phyloP scores from a whole-genome alignment of 257 asterid species.

The Agastache rugosa region DNA sequence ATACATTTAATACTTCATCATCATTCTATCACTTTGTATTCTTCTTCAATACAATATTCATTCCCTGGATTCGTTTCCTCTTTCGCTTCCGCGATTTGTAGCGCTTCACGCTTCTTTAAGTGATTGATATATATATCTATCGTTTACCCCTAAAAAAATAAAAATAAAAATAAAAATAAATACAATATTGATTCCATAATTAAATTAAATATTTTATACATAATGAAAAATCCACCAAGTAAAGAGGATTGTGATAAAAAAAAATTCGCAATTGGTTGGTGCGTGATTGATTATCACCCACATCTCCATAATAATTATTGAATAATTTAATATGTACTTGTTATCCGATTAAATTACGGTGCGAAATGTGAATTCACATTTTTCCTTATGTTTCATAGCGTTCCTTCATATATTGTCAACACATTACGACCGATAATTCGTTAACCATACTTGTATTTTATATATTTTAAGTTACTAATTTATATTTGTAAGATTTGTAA shows the following conservation, averaged over 20 bases:
- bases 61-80: no score
- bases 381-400: neutral
- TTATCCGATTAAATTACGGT: neutral
- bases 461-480: no score
- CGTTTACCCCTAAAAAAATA: no score
- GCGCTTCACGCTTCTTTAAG: no score
- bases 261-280: constrained; percentile 18
- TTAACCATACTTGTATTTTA: no score
- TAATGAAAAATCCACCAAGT: constrained; percentile 15
- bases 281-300: constrained; percentile 25
- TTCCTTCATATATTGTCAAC: no score
- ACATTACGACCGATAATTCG: no score
- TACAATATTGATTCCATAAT: neutral
- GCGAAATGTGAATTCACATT: neutral
- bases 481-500: no score
- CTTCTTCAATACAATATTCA: constrained; percentile 13
- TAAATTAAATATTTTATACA: neutral
- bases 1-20: constrained; percentile 35
- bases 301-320: neutral
- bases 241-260: neutral
- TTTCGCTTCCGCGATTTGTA: no score
- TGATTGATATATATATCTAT: no score
- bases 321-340: neutral
- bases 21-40: constrained; percentile 31
- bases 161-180: no score